Conservation (phyloP, 2,329 filamentous ascomycete genomes). For the Elsinoe fawcettii region DNA sequence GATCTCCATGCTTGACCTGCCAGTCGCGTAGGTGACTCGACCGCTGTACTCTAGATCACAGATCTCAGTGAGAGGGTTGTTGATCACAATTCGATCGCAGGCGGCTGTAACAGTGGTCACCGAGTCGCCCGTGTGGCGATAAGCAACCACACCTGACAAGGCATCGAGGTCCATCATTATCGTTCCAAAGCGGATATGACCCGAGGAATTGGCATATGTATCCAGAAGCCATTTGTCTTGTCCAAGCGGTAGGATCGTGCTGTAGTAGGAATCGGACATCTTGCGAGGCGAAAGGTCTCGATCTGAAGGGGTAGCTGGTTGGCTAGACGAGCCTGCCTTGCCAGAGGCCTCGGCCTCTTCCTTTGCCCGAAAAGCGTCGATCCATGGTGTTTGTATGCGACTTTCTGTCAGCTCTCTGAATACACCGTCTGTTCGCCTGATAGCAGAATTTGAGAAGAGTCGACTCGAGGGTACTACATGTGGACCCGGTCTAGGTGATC, state of each 20-base stretch:
- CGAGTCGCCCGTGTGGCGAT: slow-evolving; percentile 60
- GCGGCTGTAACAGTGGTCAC: slow-evolving; percentile 58
- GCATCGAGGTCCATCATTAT: slow-evolving; percentile 77
- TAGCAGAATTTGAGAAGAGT: slow-evolving; percentile 3
- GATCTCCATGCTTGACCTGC: slow-evolving; percentile 65
- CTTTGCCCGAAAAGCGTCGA: slow-evolving; percentile 54
- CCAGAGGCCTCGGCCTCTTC: slow-evolving; percentile 32
- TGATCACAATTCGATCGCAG: slow-evolving; percentile 58
- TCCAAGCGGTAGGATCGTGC: slow-evolving; percentile 59
- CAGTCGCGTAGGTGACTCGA: slow-evolving; percentile 63
- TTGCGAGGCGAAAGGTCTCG: slow-evolving; percentile 56
- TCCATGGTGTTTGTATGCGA: slow-evolving; percentile 59
- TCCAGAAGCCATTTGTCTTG: slow-evolving; percentile 71
- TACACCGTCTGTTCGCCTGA: slow-evolving; percentile 47
- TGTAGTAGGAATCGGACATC: slow-evolving; percentile 65
- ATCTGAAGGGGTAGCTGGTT: slow-evolving; percentile 34
- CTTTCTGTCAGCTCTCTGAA: slow-evolving; percentile 52
- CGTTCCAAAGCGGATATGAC: slow-evolving; percentile 65
- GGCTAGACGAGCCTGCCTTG: slow-evolving; percentile 26
- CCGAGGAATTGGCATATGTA: slow-evolving; percentile 67
- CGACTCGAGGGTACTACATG: background rate
- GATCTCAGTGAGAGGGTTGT: slow-evolving; percentile 66
- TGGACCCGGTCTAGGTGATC: no score
- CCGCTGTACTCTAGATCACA: slow-evolving; percentile 69
- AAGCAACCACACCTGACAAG: slow-evolving; percentile 65